phyloP scores from a whole-genome alignment of 2,329 filamentous ascomycete genomes.

The Lasiodiplodia sp. region DNA sequence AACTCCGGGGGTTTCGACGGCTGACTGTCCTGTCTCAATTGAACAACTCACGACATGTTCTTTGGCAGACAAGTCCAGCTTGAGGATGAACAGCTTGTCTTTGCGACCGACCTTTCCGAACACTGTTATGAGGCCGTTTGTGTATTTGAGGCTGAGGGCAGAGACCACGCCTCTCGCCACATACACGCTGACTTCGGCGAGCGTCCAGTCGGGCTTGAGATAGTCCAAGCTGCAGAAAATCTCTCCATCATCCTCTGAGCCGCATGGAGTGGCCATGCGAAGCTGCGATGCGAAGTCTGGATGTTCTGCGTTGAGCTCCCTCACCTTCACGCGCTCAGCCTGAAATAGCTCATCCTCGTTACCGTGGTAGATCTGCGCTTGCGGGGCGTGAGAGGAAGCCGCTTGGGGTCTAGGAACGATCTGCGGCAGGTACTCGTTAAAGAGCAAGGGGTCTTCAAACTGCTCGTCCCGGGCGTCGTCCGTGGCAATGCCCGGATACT shows the following conservation, averaged over 20 bases:
- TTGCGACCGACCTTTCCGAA: background rate
- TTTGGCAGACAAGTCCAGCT: background rate
- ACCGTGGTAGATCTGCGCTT: background rate
- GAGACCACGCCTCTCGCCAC: background rate
- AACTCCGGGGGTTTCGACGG: background rate
- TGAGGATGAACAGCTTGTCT: background rate
- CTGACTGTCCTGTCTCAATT: background rate
- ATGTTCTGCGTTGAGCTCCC: background rate
- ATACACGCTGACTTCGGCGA: background rate
- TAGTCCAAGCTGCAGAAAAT: background rate
- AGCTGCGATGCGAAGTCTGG: background rate
- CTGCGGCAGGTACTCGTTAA: background rate
- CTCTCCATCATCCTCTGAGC: background rate
- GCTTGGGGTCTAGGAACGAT: background rate
- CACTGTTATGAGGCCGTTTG: background rate
- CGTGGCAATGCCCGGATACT: background rate
- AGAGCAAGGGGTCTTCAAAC: background rate
- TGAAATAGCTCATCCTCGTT: background rate
- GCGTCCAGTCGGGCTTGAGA: background rate
- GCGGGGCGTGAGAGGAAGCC: background rate
- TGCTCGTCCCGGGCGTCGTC: background rate
- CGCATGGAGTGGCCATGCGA: background rate
- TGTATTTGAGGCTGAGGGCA: background rate
- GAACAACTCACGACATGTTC: background rate
- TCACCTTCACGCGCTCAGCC: background rate